These are phyloP conservation scores for Kwoniella dendrophila DNA, from an alignment of 768 basidiomycete genomes.

Conservation along the genomic window DNA sequence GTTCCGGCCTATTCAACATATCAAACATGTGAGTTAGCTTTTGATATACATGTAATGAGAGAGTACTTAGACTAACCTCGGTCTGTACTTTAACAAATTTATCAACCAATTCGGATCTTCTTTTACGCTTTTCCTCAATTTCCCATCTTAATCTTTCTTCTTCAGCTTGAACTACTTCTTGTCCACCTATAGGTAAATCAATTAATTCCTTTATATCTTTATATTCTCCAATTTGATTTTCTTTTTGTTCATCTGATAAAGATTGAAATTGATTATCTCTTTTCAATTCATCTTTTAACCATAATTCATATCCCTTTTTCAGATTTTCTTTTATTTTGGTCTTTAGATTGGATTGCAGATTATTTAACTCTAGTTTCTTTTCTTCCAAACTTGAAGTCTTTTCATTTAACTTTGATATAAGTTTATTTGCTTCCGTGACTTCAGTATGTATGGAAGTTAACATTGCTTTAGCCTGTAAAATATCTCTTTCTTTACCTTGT, in stretches of 20 bases:
- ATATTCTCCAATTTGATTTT: conserved; percentile 56
- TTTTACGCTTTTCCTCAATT: conserved; percentile 66
- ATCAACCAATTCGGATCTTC: conserved; percentile 73
- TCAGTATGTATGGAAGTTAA: conserved; percentile 85
- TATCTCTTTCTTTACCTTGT: conserved; percentile 85
- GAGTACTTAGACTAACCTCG: conserved; percentile 61
- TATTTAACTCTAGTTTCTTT: conserved; percentile 51
- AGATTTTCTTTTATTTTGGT: conserved; percentile 79
- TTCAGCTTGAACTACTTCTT: conserved; percentile 54
- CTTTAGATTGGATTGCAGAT: conserved; percentile 68
- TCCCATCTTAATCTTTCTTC: conserved; percentile 65
- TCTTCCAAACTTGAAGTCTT: conserved; percentile 39
- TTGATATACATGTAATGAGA: background rate
- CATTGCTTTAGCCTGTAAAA: conserved; percentile 82
- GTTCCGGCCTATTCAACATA: conserved; percentile 67
- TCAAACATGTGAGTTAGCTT: background rate
- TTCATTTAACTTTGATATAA: conserved; percentile 55
- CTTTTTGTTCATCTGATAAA: conserved; percentile 47
- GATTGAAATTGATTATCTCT: conserved; percentile 71
- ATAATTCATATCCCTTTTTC: conserved; percentile 87
- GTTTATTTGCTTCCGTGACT: conserved; percentile 67
- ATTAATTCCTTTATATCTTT: conserved; percentile 50
- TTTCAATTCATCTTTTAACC: conserved; percentile 80
- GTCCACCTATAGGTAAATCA: conserved; percentile 57
- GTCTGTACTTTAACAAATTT: conserved; percentile 78